A percentile compares a stretch with the other conserved stretches of the same genome.
These are phyloP conservation scores for Tagetes patula DNA, from an alignment of 129 eudicot species.

Conservation along the genomic window DNA sequence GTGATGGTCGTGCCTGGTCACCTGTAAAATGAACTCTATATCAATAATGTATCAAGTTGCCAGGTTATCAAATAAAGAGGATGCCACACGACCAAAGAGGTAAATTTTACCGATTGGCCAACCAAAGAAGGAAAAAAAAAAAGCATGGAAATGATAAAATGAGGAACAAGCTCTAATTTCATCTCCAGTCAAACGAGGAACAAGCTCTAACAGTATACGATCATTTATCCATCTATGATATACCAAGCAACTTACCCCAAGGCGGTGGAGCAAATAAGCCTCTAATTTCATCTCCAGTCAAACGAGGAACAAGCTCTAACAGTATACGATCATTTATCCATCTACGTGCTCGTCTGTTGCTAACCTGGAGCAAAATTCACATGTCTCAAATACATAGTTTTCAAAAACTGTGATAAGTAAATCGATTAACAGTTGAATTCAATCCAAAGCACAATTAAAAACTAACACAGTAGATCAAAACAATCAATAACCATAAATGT, in stretches of 20 bases:
- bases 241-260: conserved; percentile 52
- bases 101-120: background rate
- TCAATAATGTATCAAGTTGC: conserved; percentile 11
- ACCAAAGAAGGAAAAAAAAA: background rate
- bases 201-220: too few species aligned
- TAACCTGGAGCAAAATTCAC: conserved; percentile 47
- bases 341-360: conserved; percentile 88
- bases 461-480: too few species aligned
- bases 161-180: too few species aligned
- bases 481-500: too few species aligned
- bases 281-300: conserved; percentile 84
- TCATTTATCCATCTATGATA: too few species aligned
- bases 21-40: conserved; percentile 53
- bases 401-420: background rate
- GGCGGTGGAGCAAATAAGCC: conserved; percentile 99
- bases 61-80: conserved; percentile 7
- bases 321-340: conserved; percentile 81
- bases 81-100: background rate
- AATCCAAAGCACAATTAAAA: too few species aligned
- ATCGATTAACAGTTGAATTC: too few species aligned
- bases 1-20: conserved; percentile 72
- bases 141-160: too few species aligned
- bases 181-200: too few species aligned
- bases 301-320: conserved; percentile 92
- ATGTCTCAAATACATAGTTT: conserved; percentile 11